Percentiles rank a stretch among this genome's conserved stretches.
phyloP scores from a whole-genome alignment of 108 stramenopile genomes.

The Aurantiochytrium sp. region DNA sequence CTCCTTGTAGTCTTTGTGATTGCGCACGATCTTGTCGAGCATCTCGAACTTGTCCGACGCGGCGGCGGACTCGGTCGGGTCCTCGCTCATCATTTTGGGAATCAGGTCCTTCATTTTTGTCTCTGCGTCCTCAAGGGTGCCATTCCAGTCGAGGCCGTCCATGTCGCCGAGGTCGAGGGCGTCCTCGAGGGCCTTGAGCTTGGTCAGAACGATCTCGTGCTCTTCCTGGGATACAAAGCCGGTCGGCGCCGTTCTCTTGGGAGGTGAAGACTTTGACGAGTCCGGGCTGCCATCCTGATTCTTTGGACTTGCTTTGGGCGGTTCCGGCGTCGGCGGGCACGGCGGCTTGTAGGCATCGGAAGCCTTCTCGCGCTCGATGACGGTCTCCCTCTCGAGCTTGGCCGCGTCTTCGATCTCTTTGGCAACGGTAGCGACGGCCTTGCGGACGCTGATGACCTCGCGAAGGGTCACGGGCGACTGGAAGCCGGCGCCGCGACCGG shows the following conservation, averaged over 20 bases:
- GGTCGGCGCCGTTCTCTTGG: background rate
- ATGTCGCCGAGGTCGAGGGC: slow-evolving; percentile 19
- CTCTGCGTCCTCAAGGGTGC: background rate
- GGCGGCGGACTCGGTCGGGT: background rate
- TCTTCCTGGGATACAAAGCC: slow-evolving; percentile 4
- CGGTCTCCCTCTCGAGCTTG: too few species aligned
- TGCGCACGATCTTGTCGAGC: slow-evolving; percentile 17
- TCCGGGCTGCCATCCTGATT: too few species aligned
- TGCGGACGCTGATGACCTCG: background rate
- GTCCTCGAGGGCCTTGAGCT: background rate
- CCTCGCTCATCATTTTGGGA: slow-evolving; percentile 9
- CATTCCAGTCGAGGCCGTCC: slow-evolving; percentile 20
- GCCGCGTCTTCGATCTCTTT: background rate
- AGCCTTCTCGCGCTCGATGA: too few species aligned
- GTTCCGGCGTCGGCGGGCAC: too few species aligned
- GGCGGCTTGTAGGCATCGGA: too few species aligned
- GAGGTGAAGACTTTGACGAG: too few species aligned
- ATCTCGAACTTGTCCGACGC: slow-evolving; percentile 1
- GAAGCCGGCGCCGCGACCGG: background rate
- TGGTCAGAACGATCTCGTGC: background rate
- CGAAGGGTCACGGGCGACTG: background rate
- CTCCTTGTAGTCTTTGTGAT: slow-evolving; percentile 30
- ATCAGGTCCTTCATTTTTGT: background rate
- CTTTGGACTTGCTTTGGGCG: background rate
- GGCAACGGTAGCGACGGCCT: background rate